Base-by-base conservation (phyloP, 2,329 filamentous ascomycete genomes). In the Alternaria burnsii region DNA sequence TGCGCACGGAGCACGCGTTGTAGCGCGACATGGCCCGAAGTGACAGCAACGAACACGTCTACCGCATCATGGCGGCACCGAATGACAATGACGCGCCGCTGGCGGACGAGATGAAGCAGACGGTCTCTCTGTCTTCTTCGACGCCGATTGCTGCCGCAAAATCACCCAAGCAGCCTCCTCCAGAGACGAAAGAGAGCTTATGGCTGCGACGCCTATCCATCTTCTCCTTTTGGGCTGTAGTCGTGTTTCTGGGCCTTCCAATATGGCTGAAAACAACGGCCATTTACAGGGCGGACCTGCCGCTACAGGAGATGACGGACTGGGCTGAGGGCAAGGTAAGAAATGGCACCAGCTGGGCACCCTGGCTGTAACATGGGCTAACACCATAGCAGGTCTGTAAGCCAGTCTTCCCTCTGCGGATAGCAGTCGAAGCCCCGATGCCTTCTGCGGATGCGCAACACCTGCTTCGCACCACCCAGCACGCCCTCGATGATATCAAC, bases 211-310 rank as follows among this genome's bases (percentile, higher is more conserved):
- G 88, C 48, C 84, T 84, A 63, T 90, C 98, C 52, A 89, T 99
- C 63, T 78, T 91, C 63, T 94, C 94, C 9, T 98, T 97, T 79
- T 99, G 95, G 95, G 82, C 88, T 5, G 88, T 98, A 38, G 92
- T 97, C 7, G 76, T 97, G 7, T 86, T 90, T 30, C 81, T 99
- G 6, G 95, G 95, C 3, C 78, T 99, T 67, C 95, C 95, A 58
- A 90, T 97, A 86, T 99, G 95, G 95, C 96, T 93, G 89, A 89
- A 89, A 78, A 98, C 95, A 0, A 99, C 95, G 4, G 91, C 91
- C 0, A 97, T 98, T 56, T 94, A 97, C 78, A 88, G 95, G 56
- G 94, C 94, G 12, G 86, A 89, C 44, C 82, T 99, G 69, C 95
- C 95, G 5, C 79, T 97, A 68, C 86, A 91, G 74, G 86, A 89